These are phyloP conservation scores for Penium margaritaceum DNA, from an alignment of 139 green algal species.

Conservation along the genomic window DNA sequence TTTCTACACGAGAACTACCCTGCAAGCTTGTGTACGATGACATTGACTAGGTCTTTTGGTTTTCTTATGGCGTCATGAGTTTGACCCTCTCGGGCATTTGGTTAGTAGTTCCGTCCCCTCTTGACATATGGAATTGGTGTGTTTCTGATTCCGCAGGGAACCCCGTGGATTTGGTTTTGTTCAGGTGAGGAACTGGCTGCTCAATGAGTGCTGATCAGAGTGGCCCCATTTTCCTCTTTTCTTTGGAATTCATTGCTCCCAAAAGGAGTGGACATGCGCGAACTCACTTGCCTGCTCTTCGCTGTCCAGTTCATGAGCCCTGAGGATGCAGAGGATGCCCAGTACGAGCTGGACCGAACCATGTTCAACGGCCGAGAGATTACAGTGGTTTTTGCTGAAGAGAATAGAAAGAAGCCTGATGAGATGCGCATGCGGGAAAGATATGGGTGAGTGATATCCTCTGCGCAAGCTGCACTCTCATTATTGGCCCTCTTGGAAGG, in stretches of 20 bases:
- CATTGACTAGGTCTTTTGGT: no score
- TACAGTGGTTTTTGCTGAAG: conserved; percentile 48
- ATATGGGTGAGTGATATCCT: conserved; percentile 3
- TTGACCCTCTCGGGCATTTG: no score
- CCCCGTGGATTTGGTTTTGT: conserved; percentile 46
- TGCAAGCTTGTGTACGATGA: no score
- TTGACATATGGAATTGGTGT: no score
- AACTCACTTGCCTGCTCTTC: background rate
- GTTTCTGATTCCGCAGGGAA: no score
- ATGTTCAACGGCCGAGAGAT: conserved; percentile 40
- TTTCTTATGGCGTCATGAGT: no score
- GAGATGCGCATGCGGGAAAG: conserved; percentile 43
- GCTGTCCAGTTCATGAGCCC: conserved; percentile 32
- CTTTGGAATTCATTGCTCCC: no score
- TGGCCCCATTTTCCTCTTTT: background rate
- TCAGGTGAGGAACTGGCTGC: conserved; percentile 5
- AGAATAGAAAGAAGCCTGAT: conserved; percentile 39
- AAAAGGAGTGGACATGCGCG: no score
- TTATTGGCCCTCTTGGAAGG: no score
- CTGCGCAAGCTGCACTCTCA: no score
- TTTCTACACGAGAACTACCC: no score
- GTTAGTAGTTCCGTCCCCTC: no score
- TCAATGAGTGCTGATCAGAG: background rate
- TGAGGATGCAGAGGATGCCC: conserved; percentile 37
- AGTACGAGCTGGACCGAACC: conserved; percentile 37